phyloP scores from a whole-genome alignment of 495 filamentous ascomycete species.

The Penicillium verhagenii region DNA sequence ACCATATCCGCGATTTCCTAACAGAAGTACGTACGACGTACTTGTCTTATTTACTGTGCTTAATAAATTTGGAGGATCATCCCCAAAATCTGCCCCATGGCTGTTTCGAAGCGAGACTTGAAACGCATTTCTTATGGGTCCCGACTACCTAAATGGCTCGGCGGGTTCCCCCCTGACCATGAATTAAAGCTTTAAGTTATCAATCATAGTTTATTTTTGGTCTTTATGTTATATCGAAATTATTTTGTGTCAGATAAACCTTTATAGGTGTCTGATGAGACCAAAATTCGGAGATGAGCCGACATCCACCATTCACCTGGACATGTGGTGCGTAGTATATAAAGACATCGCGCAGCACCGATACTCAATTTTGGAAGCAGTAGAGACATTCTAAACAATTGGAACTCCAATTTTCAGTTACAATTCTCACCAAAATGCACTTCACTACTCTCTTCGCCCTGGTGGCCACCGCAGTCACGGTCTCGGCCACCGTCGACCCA shows the following conservation, averaged over 20 bases:
- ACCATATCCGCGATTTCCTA: too few relatives aligned
- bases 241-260: neutral
- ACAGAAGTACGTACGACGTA: too few relatives aligned
- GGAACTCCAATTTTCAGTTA: neutral
- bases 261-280: neutral
- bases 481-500: constrained; percentile 27
- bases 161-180: neutral
- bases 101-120: neutral
- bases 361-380: neutral
- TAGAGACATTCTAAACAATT: too few relatives aligned
- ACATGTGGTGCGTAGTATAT: too few relatives aligned
- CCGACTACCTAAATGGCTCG: neutral
- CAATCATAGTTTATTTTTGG: too few relatives aligned
- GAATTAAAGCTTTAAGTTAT: too few relatives aligned
- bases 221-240: neutral
- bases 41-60: too few relatives aligned
- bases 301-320: too few relatives aligned
- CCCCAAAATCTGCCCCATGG: neutral
- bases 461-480: constrained; percentile 12
- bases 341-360: too few relatives aligned
- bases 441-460: constrained; percentile 15
- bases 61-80: neutral
- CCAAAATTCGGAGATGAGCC: neutral
- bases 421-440: constrained; percentile 19
- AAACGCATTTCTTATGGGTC: neutral